These are phyloP conservation scores for Tillandsia leiboldiana DNA, from an alignment of 176 grass and related monocot species.

Conservation along the genomic window DNA sequence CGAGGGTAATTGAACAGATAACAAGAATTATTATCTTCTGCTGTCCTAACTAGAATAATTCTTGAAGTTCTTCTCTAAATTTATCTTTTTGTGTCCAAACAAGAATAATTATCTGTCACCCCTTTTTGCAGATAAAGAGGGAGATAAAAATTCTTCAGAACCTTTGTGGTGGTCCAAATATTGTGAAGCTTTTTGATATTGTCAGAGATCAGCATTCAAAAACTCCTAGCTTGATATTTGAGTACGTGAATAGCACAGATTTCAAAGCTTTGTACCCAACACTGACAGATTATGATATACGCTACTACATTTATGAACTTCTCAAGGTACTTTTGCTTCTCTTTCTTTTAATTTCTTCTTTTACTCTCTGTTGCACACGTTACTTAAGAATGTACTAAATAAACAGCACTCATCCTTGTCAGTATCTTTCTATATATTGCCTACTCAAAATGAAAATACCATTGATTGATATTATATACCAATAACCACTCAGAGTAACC, in stretches of 20 bases:
- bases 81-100: constrained; percentile 2
- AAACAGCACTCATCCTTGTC: too few species aligned
- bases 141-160: constrained; percentile 86
- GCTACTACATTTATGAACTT: constrained; percentile 80
- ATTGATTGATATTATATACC: too few species aligned
- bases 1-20: too few species aligned
- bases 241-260: constrained; percentile 70
- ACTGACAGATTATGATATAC: constrained; percentile 73
- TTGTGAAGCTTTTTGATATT: constrained; percentile 60
- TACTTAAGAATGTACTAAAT: neutral
- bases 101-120: neutral
- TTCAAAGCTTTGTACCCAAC: constrained; percentile 72
- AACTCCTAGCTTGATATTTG: constrained; percentile 72
- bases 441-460: neutral
- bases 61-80: neutral
- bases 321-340: constrained; percentile 39
- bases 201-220: constrained; percentile 75
- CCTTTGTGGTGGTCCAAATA: constrained; percentile 62
- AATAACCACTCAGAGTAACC: too few species aligned
- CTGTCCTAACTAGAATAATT: neutral
- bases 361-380: neutral
- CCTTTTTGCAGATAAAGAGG: constrained; percentile 57
- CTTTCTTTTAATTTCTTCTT: neutral
- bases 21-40: neutral
- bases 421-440: neutral